Evolutionary conservation across 768 basidiomycete species (phyloP).

Genomic region (Boletus rubescentipes): DNA sequence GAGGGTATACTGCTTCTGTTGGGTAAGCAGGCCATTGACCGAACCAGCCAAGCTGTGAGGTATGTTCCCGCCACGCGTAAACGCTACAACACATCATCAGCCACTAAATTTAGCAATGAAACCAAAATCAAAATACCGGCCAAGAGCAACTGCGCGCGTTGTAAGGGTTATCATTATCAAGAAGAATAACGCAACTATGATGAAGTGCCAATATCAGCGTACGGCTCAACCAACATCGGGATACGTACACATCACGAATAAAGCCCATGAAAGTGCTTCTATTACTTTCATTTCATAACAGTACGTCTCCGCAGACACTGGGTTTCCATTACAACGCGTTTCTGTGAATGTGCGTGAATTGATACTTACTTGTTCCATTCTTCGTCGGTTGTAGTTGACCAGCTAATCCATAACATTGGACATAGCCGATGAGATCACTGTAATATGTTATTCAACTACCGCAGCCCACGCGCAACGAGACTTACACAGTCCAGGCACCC

Average conservation of each 20-base stretch:
- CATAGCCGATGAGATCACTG: constrained; percentile 68
- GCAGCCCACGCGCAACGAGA: neutral
- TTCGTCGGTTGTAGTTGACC: constrained; percentile 48
- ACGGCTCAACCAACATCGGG: constrained; percentile 1
- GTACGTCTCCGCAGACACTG: constrained; percentile 55
- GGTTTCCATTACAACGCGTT: constrained; percentile 4
- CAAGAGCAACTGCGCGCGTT: constrained; percentile 33
- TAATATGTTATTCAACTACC: constrained; percentile 3
- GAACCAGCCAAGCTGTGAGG: constrained; percentile 73
- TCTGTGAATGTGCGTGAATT: neutral
- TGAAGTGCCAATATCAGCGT: neutral
- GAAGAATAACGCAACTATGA: constrained; percentile 47
- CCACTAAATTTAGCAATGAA: neutral
- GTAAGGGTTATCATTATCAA: constrained; percentile 57
- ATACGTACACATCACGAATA: constrained; percentile 53
- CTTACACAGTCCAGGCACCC: constrained; percentile 75
- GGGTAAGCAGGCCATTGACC: constrained; percentile 65
- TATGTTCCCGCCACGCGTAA: constrained; percentile 35
- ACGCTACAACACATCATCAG: constrained; percentile 11
- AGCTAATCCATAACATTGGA: constrained; percentile 56
- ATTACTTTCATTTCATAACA: constrained; percentile 82
- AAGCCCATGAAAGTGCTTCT: constrained; percentile 76
- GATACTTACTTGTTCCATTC: constrained; percentile 51
- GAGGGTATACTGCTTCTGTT: constrained; percentile 24
- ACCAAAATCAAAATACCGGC: constrained; percentile 24